A percentile compares a stretch with the other conserved stretches of the same genome.
These are phyloP conservation scores for Excoecaria cochinchinensis DNA, from an alignment of 345 rosid species.

Conservation along the genomic window DNA sequence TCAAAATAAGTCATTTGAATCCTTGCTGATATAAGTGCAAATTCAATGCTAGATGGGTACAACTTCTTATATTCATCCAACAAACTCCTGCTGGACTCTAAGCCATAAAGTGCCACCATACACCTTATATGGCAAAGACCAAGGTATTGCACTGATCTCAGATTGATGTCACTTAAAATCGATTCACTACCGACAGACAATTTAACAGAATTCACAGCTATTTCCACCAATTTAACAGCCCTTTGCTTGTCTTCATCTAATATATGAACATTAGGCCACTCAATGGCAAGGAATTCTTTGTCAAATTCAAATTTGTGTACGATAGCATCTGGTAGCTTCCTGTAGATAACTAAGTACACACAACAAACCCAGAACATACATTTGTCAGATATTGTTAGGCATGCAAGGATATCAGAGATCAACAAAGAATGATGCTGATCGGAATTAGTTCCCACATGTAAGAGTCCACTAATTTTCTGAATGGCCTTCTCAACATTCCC, in stretches of 20 bases:
- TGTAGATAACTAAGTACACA: conserved; percentile 94
- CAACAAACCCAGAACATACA: conserved; percentile 99
- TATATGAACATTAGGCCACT: conserved; percentile 70
- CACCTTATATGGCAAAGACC: conserved; percentile 64
- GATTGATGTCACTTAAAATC: conserved; percentile 23
- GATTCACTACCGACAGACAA: conserved; percentile 28
- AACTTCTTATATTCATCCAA: conserved; percentile 51
- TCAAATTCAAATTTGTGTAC: conserved; percentile 68
- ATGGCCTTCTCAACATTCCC: conserved; percentile 66
- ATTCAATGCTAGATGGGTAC: conserved; percentile 67
- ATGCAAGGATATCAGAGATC: conserved; percentile 75
- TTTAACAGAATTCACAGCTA: conserved; percentile 43
- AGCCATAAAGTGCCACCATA: conserved; percentile 51
- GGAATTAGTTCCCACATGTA: conserved; percentile 43
- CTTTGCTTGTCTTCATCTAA: conserved; percentile 50
- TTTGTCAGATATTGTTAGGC: conserved; percentile 87
- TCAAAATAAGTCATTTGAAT: conserved; percentile 39
- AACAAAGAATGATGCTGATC: conserved; percentile 58
- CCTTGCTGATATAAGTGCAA: conserved; percentile 61
- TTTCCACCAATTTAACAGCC: conserved; percentile 51
- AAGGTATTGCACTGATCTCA: conserved; percentile 47
- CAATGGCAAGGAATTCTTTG: conserved; percentile 63
- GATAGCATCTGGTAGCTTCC: conserved; percentile 83
- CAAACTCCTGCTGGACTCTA: conserved; percentile 43
- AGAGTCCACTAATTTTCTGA: conserved; percentile 46